Base-by-base conservation (phyloP, 805 yeast species). In the Candida montana region DNA sequence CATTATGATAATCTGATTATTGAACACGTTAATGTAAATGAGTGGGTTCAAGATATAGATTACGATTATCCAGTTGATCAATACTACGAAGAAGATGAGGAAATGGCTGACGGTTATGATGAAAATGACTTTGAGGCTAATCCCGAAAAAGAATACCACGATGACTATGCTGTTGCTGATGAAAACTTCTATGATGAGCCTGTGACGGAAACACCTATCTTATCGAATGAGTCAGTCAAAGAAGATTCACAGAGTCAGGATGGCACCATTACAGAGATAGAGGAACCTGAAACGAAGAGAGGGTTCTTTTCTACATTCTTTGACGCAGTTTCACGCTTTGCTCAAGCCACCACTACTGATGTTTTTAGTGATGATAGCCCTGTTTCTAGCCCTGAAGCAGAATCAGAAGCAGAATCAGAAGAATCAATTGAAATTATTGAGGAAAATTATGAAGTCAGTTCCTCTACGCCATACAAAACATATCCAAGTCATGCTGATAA, bases 51-150 rank as follows among this genome's bases (percentile, higher is more conserved):
- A 18, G 31, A 37, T 6, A 33, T 38, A 7, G 43, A n/a, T n/a
- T n/a, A n/a, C n/a, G n/a, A n/a, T n/a, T n/a, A n/a, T n/a, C n/a
- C n/a, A n/a, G n/a, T n/a, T n/a, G n/a, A n/a, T n/a, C n/a, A n/a
- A n/a, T n/a, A n/a, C n/a, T n/a, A n/a, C n/a, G n/a, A n/a, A n/a
- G n/a, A n/a, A n/a, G n/a, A n/a, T n/a, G n/a, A n/a, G n/a, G n/a
- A n/a, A n/a, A n/a, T n/a, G n/a, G n/a, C 33, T 12, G 39, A 23
- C 15, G 39, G 33, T 7, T 35, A 31, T 5, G 40, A 33, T 3
- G 35, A 36, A 2, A 34, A 39, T 18, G 39, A 27, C n/a, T n/a
- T n/a, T n/a, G n/a, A n/a, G n/a, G n/a, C n/a, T n/a, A n/a, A n/a
- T n/a, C n/a, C n/a, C n/a, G n/a, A n/a, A n/a, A n/a, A n/a, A n/a